These are phyloP conservation scores for Aquilaria agallochum DNA, from an alignment of 441 rosid species.

Conservation along the genomic window DNA sequence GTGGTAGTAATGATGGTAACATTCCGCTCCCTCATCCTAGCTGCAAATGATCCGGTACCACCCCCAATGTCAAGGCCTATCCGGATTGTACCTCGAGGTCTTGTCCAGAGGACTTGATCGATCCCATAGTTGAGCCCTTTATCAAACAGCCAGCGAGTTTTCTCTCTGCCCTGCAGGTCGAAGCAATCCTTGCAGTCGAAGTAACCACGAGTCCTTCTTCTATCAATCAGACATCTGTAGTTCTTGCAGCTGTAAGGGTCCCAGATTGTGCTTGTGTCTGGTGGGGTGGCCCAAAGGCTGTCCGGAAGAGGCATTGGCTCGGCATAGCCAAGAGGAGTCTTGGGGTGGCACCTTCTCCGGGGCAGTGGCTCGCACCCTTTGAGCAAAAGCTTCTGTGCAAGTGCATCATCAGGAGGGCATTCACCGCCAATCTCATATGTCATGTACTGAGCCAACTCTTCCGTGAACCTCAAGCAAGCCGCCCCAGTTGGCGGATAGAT, in stretches of 20 bases:
- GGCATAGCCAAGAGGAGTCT: constrained; percentile 24
- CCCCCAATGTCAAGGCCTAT: constrained; percentile 52
- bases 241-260: constrained; percentile 46
- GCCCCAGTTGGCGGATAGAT: constrained; percentile 33
- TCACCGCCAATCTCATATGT: constrained; percentile 37
- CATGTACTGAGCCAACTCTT: constrained; percentile 44
- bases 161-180: constrained; percentile 41
- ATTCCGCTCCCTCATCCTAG: constrained; percentile 54
- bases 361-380: constrained; percentile 56
- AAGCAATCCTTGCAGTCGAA: constrained; percentile 55
- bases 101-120: constrained; percentile 32
- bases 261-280: constrained; percentile 41
- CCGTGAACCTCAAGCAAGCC: constrained; percentile 36
- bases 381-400: constrained; percentile 42
- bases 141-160: constrained; percentile 33
- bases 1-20: constrained; percentile 41
- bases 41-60: constrained; percentile 48
- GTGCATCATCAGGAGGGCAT: constrained; percentile 44
- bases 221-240: constrained; percentile 39
- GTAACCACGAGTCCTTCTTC: constrained; percentile 28
- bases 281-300: constrained; percentile 37
- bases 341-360: constrained; percentile 41
- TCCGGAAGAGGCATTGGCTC: constrained; percentile 35
- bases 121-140: constrained; percentile 37
- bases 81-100: constrained; percentile 28